A percentile compares a stretch with the other conserved stretches of the same genome.
phyloP scores from a whole-genome alignment of 176 grass and related monocot genomes.

The Ensete ventricosum region DNA sequence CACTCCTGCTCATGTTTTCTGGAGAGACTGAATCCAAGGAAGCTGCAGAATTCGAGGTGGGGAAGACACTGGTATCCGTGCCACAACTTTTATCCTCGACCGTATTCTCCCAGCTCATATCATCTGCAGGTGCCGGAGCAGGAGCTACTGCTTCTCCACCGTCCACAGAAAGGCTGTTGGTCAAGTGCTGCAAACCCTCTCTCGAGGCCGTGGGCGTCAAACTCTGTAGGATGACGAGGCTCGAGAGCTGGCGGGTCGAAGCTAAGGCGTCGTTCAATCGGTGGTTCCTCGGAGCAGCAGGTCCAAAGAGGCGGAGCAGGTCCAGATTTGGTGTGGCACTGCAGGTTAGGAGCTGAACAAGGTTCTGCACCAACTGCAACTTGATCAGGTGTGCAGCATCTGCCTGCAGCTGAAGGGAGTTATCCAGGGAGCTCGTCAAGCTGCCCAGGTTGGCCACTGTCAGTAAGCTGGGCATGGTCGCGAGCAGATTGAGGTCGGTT shows the following conservation, averaged over 20 bases:
- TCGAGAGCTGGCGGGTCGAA: not conserved
- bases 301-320: conserved; percentile 46
- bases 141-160: not conserved
- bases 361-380: conserved; percentile 47
- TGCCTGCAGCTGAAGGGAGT: conserved; percentile 44
- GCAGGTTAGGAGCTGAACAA: conserved; percentile 44
- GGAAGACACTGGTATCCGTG: conserved; percentile 17
- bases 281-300: not conserved
- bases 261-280: conserved; percentile 1
- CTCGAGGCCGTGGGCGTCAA: not conserved
- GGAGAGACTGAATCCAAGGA: conserved; percentile 19
- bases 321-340: conserved; percentile 27
- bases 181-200: not conserved
- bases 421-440: conserved; percentile 26
- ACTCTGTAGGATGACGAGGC: not conserved
- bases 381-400: conserved; percentile 37
- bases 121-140: conserved; percentile 16
- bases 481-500: conserved; percentile 52
- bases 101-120: conserved; percentile 18
- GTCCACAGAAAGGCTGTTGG: conserved; percentile 1
- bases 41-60: conserved; percentile 14
- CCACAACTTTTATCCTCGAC: conserved; percentile 24
- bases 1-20: conserved; percentile 11
- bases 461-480: conserved; percentile 35
- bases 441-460: conserved; percentile 20